Base-by-base conservation (phyloP, 1,284 basidiomycete species). In the Bondarzewia mesenterica region DNA sequence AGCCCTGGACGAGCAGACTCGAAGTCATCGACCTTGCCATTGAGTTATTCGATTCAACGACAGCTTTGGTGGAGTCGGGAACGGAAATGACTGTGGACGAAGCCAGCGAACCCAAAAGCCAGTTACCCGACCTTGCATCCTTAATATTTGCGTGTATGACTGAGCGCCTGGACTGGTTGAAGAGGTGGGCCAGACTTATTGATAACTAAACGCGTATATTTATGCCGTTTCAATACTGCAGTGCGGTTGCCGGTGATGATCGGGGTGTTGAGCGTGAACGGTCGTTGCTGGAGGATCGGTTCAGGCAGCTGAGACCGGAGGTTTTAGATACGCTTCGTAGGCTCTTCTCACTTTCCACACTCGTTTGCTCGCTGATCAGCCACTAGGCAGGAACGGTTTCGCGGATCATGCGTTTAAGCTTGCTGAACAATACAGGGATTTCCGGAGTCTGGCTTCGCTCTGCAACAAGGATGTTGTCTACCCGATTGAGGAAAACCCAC, bases 341-440 rank as follows among this genome's bases (percentile, higher is more conserved):
- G 83, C 66, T 12, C 8, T 42, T 42, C 38, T 39, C 21, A 25
- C 44, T 20, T n/a, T 18, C 47, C 18, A 49, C n/a, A n/a, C n/a
- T n/a, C n/a, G n/a, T n/a, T n/a, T n/a, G n/a, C n/a, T 36, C 42
- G 20, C 48, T 37, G 16, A 5, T 37, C 15, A 5, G 37, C 6
- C 29, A 37, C 18, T 47, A 87, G 83, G 82, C n/a, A 73, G 73
- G 46, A 80, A 82, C 49, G 85, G 84, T 4, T 75, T 85, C 54
- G 73, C 77, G 7, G 72, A 78, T 29, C 69, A 81, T 44, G 92
- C 92, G 0, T 93, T 92, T 63, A 64, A 71, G 6, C 76, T 96
- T 1, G 92, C 93, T 2, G 91, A 95, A 58, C 74, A 85, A 54
- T 93, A 93, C 62, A 74, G 74, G 21, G 93, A 96, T 63, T 96